A percentile compares a stretch with the other conserved stretches of the same genome.
Conservation (phyloP, 352 stramenopile species). For the Pythium grandisporangium region DNA sequence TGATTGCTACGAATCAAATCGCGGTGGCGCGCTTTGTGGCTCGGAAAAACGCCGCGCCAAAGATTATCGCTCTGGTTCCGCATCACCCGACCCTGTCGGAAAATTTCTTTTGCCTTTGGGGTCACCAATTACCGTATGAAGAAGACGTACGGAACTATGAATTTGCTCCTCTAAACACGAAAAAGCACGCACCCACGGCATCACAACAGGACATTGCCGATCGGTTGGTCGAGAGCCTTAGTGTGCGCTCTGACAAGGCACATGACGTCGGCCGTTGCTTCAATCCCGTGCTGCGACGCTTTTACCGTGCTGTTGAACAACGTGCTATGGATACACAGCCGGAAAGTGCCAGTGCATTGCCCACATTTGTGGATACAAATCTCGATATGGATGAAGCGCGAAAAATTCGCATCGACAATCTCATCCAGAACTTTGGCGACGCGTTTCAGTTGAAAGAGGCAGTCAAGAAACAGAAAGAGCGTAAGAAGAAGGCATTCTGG, state of each 20-base stretch:
- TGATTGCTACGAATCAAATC: slow-evolving; percentile 51
- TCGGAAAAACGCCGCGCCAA: slow-evolving; percentile 67
- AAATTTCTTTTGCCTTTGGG: slow-evolving; percentile 66
- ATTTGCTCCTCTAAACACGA: slow-evolving; percentile 51
- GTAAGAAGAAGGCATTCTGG: slow-evolving; percentile 78
- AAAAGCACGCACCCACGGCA: slow-evolving; percentile 35
- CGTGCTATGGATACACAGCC: slow-evolving; percentile 56
- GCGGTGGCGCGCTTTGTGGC: slow-evolving; percentile 70
- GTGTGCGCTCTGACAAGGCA: slow-evolving; percentile 51
- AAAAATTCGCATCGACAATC: slow-evolving; percentile 29
- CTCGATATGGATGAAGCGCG: slow-evolving; percentile 51
- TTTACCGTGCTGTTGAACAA: slow-evolving; percentile 53
- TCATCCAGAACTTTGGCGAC: slow-evolving; percentile 64
- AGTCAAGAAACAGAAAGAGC: slow-evolving; percentile 44
- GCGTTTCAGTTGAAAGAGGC: slow-evolving; percentile 73
- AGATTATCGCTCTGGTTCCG: slow-evolving; percentile 68
- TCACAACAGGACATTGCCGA: slow-evolving; percentile 57
- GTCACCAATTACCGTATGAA: slow-evolving; percentile 67
- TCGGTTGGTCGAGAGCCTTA: slow-evolving; percentile 65
- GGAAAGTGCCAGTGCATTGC: slow-evolving; percentile 34
- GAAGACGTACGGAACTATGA: slow-evolving; percentile 76
- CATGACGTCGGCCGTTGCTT: slow-evolving; percentile 51
- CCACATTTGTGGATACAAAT: slow-evolving; percentile 41
- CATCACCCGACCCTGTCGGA: slow-evolving; percentile 23
- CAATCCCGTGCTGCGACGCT: slow-evolving; percentile 61